Evolutionary conservation across 495 filamentous ascomycete species (phyloP).

Genomic region (Penicillium arizonense): DNA sequence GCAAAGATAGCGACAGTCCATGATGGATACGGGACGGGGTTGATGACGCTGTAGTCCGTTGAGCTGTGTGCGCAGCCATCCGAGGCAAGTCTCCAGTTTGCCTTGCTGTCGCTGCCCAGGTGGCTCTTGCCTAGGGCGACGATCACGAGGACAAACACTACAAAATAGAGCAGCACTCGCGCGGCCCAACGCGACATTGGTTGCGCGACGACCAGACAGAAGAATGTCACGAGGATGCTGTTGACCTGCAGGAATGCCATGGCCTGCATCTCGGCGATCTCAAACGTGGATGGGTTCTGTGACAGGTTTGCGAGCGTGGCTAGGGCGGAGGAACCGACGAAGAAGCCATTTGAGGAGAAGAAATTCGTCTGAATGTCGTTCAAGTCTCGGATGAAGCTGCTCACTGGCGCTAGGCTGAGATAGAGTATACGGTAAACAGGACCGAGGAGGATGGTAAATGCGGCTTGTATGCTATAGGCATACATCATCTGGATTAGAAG

Average conservation of each 20-base stretch:
- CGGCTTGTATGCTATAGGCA: neutral
- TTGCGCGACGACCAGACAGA: neutral
- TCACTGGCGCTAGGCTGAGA: neutral
- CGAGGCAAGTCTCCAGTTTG: neutral
- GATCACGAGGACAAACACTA: neutral
- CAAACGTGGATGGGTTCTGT: slow-evolving; percentile 1
- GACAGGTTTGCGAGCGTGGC: neutral
- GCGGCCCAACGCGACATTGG: neutral
- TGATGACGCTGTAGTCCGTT: neutral
- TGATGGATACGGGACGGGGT: neutral
- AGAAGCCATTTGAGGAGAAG: slow-evolving; percentile 1
- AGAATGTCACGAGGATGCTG: slow-evolving; percentile 3
- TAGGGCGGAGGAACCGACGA: neutral
- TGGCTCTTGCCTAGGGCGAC: neutral
- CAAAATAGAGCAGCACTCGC: neutral
- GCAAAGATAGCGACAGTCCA: neutral
- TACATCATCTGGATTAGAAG: neutral
- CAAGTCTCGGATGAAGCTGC: neutral
- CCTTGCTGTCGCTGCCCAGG: neutral
- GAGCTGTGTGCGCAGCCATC: neutral
- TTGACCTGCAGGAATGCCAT: slow-evolving; percentile 1
- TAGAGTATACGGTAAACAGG: neutral
- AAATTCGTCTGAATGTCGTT: neutral
- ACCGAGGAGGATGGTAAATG: neutral
- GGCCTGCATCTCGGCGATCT: neutral